Evolutionary conservation across 768 basidiomycete genomes (phyloP).

Genomic region (Boletus rubroflammeus): DNA sequence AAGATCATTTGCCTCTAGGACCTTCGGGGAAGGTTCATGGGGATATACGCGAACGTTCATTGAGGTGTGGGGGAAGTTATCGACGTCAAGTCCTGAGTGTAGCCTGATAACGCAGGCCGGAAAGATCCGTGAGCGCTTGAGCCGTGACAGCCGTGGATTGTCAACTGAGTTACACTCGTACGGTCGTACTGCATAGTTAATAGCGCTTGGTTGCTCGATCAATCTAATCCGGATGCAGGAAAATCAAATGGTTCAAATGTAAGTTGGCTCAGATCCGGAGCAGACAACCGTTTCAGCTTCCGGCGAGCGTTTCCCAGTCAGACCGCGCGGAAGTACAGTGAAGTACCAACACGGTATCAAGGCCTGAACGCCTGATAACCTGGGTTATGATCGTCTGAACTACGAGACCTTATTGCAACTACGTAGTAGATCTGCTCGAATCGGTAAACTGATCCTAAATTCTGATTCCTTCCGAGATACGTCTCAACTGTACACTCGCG

Average conservation of each 20-base stretch:
- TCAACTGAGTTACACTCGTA: too few species aligned
- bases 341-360: background rate
- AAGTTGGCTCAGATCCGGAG: background rate
- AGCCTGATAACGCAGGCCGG: background rate
- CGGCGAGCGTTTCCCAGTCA: background rate
- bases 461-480: background rate
- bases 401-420: background rate
- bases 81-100: background rate
- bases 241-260: background rate
- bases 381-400: background rate
- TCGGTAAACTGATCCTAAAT: background rate
- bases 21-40: slow-evolving; percentile 8
- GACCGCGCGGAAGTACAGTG: background rate
- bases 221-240: background rate
- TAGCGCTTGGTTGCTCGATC: background rate
- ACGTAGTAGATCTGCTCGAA: background rate
- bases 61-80: background rate
- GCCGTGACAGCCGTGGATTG: background rate
- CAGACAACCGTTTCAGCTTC: background rate
- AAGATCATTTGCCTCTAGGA: slow-evolving; percentile 38
- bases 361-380: background rate
- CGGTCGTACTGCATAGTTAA: too few species aligned
- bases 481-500: background rate
- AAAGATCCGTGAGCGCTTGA: background rate
- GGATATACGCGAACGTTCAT: slow-evolving; percentile 13